Conservation (phyloP, 2,329 filamentous ascomycete genomes). For the Botrytis galanthina region DNA sequence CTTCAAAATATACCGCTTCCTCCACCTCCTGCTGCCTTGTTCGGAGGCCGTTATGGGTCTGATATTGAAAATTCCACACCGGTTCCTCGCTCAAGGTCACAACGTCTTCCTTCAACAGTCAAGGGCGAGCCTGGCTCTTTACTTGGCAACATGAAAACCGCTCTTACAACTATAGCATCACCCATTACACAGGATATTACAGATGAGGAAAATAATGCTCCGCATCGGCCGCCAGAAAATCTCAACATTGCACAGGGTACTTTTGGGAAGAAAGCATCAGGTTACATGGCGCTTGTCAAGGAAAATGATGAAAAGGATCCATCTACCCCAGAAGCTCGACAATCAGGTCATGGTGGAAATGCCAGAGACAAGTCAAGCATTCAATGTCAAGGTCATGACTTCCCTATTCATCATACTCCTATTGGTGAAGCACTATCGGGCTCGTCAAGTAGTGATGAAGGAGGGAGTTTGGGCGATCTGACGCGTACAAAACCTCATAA, state of each 20-base stretch:
- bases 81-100: slow-evolving; percentile 11
- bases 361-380: background rate
- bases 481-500: background rate
- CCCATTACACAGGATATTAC: slow-evolving; percentile 14
- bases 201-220: background rate
- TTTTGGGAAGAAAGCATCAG: background rate
- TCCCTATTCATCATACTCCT: slow-evolving; percentile 19
- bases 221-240: slow-evolving; percentile 17
- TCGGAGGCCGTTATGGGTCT: slow-evolving; percentile 9
- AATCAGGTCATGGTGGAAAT: background rate
- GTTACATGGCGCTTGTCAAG: slow-evolving; percentile 1
- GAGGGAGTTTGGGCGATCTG: slow-evolving; percentile 12
- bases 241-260: background rate
- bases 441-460: slow-evolving; percentile 13
- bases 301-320: background rate
- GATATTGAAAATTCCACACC: slow-evolving; percentile 12
- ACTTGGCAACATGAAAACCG: slow-evolving; percentile 18
- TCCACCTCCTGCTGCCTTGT: slow-evolving; percentile 23
- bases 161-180: slow-evolving; percentile 14
- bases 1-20: slow-evolving; percentile 22
- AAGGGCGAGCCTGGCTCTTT: slow-evolving; percentile 5
- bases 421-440: slow-evolving; percentile 18
- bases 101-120: background rate
- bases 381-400: slow-evolving; percentile 7
- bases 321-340: slow-evolving; percentile 8